Evolutionary conservation across 2,329 filamentous ascomycete genomes (phyloP).

Genomic region (Trichoderma atrobrunneum): DNA sequence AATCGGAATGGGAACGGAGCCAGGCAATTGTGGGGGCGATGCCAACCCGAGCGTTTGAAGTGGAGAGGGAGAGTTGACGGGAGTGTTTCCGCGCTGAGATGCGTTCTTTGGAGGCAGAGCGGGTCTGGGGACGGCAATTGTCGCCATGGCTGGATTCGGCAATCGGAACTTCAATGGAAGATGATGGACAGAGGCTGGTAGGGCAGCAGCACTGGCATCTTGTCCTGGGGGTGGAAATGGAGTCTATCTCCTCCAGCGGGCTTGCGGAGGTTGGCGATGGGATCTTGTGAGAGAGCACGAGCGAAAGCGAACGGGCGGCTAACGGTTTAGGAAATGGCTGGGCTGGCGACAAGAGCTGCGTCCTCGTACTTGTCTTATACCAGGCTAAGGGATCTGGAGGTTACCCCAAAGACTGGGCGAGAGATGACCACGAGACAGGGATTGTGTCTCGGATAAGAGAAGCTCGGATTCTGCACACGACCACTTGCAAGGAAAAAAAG

Average conservation of each 20-base stretch:
- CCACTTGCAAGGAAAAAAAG: neutral
- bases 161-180: neutral
- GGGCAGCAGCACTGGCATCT: conserved; percentile 10
- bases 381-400: neutral
- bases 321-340: neutral
- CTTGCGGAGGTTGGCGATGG: neutral
- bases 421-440: neutral
- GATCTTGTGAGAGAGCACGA: neutral
- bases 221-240: neutral
- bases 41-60: conserved; percentile 33
- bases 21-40: conserved; percentile 24
- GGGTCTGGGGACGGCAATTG: conserved; percentile 51
- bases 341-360: neutral
- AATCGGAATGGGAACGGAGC: conserved; percentile 45
- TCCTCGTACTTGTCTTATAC: neutral
- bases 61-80: conserved; percentile 40
- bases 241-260: neutral
- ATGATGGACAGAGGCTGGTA: neutral
- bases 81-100: conserved; percentile 39
- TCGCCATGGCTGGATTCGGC: conserved; percentile 45
- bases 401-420: neutral
- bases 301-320: neutral
- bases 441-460: neutral
- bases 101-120: conserved; percentile 43
- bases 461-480: neutral